Conservation (phyloP, 257 asterid species). For the Euphrasia confusa region DNA sequence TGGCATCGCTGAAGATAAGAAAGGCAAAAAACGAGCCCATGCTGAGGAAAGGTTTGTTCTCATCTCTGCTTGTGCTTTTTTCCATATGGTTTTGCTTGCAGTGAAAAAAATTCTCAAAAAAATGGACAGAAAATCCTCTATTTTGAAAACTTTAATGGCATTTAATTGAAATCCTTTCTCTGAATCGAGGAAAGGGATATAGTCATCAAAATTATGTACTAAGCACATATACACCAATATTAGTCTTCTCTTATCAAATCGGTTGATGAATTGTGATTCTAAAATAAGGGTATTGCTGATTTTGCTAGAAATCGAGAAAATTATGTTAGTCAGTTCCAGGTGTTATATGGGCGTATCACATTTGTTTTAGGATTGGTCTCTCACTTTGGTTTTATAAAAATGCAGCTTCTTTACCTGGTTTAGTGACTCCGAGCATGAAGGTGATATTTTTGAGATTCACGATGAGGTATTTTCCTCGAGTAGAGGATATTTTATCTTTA, state of each 20-base stretch:
- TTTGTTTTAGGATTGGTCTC: conserved; percentile 5
- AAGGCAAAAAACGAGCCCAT: conserved; percentile 79
- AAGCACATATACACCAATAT: too few species aligned
- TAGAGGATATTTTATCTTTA: not conserved
- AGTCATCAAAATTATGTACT: not conserved
- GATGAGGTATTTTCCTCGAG: conserved; percentile 57
- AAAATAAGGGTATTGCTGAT: not conserved
- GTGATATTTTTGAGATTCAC: conserved; percentile 62
- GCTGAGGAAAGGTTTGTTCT: conserved; percentile 72
- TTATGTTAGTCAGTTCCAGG: not conserved
- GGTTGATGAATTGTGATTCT: too few species aligned
- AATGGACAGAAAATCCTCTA: not conserved
- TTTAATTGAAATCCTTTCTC: not conserved
- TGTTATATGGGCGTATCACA: conserved; percentile 1
- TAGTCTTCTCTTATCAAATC: too few species aligned
- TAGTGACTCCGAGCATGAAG: conserved; percentile 47
- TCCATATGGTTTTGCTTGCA: not conserved
- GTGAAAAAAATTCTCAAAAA: not conserved
- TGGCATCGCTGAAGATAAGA: conserved; percentile 66
- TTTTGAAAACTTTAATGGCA: not conserved
- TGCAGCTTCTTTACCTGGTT: conserved; percentile 94
- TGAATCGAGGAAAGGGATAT: not conserved
- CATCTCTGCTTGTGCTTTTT: not conserved
- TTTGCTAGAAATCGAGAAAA: too few species aligned
- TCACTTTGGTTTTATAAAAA: conserved; percentile 20